Conservation (phyloP, 1,284 basidiomycete genomes). For the Tilletiaria anomala region DNA sequence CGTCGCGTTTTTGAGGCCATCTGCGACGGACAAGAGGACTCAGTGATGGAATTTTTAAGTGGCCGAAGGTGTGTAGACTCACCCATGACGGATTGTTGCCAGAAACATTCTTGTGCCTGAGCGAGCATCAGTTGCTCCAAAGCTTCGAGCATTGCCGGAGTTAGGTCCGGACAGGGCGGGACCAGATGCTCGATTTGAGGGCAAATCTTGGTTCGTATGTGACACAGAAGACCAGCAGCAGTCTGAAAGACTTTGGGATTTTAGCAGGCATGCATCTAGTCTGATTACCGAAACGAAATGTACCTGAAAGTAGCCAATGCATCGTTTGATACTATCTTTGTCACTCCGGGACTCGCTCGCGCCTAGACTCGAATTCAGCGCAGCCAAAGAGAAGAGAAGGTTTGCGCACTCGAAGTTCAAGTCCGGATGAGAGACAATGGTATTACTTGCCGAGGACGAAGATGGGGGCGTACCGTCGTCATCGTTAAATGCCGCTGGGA, state of each 20-base stretch:
- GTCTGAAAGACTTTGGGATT: slow-evolving; percentile 1
- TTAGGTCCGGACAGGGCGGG: slow-evolving; percentile 22
- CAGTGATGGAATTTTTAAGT: background rate
- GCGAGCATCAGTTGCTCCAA: slow-evolving; percentile 71
- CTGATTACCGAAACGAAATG: background rate
- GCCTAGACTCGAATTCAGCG: slow-evolving; percentile 20
- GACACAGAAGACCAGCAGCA: slow-evolving; percentile 20
- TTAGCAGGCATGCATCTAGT: background rate
- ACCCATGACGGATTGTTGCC: slow-evolving; percentile 74
- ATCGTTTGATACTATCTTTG: slow-evolving; percentile 29
- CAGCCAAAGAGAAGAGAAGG: slow-evolving; percentile 18
- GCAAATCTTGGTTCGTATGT: slow-evolving; percentile 15
- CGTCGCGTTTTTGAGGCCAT: slow-evolving; percentile 66
- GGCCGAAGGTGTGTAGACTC: background rate
- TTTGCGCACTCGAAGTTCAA: slow-evolving; percentile 23
- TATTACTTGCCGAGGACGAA: too few relatives aligned
- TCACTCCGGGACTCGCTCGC: slow-evolving; percentile 18
- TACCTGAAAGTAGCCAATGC: slow-evolving; percentile 21
- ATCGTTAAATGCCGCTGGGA: slow-evolving; percentile 12
- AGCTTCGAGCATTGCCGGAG: slow-evolving; percentile 50
- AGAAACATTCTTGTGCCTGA: slow-evolving; percentile 91
- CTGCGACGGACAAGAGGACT: background rate
- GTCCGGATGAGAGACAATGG: slow-evolving; percentile 18
- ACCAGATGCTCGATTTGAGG: slow-evolving; percentile 4
- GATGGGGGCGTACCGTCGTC: too few relatives aligned